Base-by-base conservation (phyloP, 2,329 filamentous ascomycete species). In the Leptographium flavum region DNA sequence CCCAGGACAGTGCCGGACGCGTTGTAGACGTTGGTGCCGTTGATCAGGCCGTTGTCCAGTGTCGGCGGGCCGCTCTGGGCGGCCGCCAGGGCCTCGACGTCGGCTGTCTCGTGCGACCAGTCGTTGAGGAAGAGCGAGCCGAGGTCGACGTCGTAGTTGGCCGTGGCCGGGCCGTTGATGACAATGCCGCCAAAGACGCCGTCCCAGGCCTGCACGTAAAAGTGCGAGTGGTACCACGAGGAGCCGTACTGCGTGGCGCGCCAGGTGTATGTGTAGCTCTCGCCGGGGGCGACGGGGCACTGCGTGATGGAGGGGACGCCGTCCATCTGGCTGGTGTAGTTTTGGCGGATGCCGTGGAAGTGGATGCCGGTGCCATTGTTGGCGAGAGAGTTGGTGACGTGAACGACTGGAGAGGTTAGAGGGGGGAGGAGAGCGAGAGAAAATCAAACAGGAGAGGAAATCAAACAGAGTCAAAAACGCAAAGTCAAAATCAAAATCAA, bases 111-210 rank as follows among this genome's bases (percentile, higher is more conserved):
- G 56, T 79, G 47, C 39, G 42, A 79, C 78, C 78, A 84, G 54
- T 85, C 81, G 43, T 57, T 61, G 1, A 68, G 52, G 56, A 67
- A 58, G 17, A 74, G 49, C 0, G 69, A 66, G 11, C 73, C 73
- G 1, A 83, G 54, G 50, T 85, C 81, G 32, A 76, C 58, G 47
- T 85, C 80, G 51, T 81, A 81, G 19, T 70, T 60, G 58, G 61
- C 31, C 19, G 68, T 63, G 0, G 60, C 62, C 0, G 74, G 74
- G 0, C 79, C 79, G 48, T 81, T 65, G 49, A 83, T 65, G 2
- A 38, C 17, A 17, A 44, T 38, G 35, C 33, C 33, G 35, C 42
- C 42, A 28, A 73, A 64, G 0, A 81, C 59, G 1, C 79, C 79
- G 45, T 79, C 67, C 58, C 61, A 68, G 0, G 61, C 58, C 48